Conservation (phyloP, 768 basidiomycete species). For the Termitomyces heimii region DNA sequence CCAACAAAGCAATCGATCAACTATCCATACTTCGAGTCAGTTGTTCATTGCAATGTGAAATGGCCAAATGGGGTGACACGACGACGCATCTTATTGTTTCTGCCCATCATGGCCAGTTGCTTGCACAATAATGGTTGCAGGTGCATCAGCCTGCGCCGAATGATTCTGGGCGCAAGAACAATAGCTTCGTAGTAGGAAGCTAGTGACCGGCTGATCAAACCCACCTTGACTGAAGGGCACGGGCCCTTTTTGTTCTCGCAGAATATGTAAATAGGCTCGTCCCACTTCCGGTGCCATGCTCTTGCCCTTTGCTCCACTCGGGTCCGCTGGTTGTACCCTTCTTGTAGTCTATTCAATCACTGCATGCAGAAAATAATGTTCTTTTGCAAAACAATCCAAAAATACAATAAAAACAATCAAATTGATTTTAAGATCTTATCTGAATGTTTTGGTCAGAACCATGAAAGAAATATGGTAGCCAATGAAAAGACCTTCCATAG, state of each 20-base stretch:
- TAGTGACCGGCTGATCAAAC: conserved; percentile 5
- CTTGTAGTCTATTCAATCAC: no score
- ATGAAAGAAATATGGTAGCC: no score
- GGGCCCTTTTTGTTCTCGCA: conserved; percentile 5
- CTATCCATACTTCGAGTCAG: no score
- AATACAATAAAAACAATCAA: no score
- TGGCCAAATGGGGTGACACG: background rate
- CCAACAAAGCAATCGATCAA: no score
- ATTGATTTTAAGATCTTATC: no score
- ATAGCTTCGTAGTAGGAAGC: background rate
- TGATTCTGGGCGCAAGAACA: conserved; percentile 1
- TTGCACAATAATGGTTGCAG: background rate
- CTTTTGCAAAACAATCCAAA: no score
- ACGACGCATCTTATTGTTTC: background rate
- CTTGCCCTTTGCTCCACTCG: conserved; percentile 1
- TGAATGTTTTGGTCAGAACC: no score
- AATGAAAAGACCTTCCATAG: no score
- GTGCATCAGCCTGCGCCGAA: background rate
- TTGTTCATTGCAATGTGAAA: background rate
- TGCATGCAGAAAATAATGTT: no score
- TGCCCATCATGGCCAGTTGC: background rate
- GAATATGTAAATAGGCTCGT: conserved; percentile 3
- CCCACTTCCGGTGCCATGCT: background rate
- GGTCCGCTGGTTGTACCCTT: conserved; percentile 4
- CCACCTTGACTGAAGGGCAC: no score